phyloP scores from a whole-genome alignment of 2,329 filamentous ascomycete genomes.

The Claviceps monticola region DNA sequence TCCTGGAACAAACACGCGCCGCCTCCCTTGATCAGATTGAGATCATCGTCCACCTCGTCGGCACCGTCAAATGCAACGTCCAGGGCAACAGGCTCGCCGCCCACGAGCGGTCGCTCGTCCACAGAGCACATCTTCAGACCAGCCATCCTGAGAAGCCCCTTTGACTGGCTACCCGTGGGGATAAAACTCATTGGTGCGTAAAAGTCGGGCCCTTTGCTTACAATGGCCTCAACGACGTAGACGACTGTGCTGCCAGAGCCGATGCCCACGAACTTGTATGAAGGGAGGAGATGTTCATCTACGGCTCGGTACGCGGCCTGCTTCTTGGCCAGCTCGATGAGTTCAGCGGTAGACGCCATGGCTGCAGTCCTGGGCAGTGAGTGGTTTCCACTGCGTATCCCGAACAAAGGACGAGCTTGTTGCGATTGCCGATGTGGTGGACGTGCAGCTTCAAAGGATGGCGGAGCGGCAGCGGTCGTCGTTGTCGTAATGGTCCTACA shows the following conservation, averaged over 20 bases:
- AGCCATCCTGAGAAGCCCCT: conserved; percentile 68
- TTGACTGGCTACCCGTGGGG: conserved; percentile 84
- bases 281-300: conserved; percentile 51
- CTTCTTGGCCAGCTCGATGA: conserved; percentile 61
- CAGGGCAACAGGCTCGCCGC: conserved; percentile 36
- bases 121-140: conserved; percentile 67
- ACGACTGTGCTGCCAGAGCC: conserved; percentile 72
- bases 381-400: not conserved
- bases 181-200: conserved; percentile 65
- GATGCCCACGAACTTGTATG: conserved; percentile 57
- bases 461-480: not conserved
- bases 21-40: conserved; percentile 96
- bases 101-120: conserved; percentile 49
- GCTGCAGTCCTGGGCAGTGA: conserved; percentile 8
- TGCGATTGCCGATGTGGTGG: not conserved
- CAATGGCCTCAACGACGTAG: conserved; percentile 74
- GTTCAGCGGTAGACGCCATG: conserved; percentile 23
- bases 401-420: not conserved
- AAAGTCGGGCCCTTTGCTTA: conserved; percentile 38
- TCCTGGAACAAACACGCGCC: conserved; percentile 97
- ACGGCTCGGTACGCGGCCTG: conserved; percentile 63
- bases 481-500: not conserved
- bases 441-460: not conserved
- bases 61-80: conserved; percentile 94
- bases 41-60: conserved; percentile 85